phyloP scores from a whole-genome alignment of 768 basidiomycete species.

The Hypholoma sublateritium region DNA sequence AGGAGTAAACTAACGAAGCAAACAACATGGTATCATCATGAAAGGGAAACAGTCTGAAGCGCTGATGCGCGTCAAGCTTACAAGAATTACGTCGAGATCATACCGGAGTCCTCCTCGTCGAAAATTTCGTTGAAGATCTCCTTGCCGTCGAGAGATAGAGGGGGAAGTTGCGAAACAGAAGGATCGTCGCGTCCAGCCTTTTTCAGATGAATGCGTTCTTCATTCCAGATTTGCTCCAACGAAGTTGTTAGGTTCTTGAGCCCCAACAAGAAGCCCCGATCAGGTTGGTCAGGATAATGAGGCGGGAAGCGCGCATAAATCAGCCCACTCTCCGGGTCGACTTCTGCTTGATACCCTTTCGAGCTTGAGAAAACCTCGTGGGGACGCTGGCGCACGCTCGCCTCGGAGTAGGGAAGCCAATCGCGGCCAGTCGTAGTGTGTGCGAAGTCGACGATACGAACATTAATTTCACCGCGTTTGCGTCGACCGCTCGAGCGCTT shows the following conservation, averaged over 20 bases:
- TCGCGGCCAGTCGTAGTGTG: constrained; percentile 96
- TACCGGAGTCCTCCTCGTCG: constrained; percentile 68
- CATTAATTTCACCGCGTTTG: constrained; percentile 88
- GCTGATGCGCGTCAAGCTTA: constrained; percentile 1
- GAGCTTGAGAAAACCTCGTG: constrained; percentile 53
- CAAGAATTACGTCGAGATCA: constrained; percentile 62
- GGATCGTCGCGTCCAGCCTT: constrained; percentile 63
- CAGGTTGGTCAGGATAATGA: constrained; percentile 84
- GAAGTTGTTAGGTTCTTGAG: constrained; percentile 77
- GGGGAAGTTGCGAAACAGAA: constrained; percentile 53
- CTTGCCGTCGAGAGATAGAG: constrained; percentile 69
- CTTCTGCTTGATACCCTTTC: constrained; percentile 79
- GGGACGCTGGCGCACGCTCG: constrained; percentile 35
- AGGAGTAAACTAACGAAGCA: constrained; percentile 10
- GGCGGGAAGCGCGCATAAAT: constrained; percentile 94
- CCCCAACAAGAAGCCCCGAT: constrained; percentile 93
- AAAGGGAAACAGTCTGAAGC: constrained; percentile 10
- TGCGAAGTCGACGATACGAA: constrained; percentile 97
- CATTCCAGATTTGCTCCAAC: constrained; percentile 84
- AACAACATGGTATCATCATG: constrained; percentile 13
- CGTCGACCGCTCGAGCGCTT: constrained; percentile 65
- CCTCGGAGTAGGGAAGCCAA: constrained; percentile 68
- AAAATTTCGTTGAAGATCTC: constrained; percentile 82
- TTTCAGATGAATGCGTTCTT: constrained; percentile 72
- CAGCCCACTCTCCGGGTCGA: constrained; percentile 80